Percentiles rank a stretch among this genome's conserved stretches.
phyloP scores from a whole-genome alignment of 1,284 basidiomycete genomes.

The Tilletia setariae region DNA sequence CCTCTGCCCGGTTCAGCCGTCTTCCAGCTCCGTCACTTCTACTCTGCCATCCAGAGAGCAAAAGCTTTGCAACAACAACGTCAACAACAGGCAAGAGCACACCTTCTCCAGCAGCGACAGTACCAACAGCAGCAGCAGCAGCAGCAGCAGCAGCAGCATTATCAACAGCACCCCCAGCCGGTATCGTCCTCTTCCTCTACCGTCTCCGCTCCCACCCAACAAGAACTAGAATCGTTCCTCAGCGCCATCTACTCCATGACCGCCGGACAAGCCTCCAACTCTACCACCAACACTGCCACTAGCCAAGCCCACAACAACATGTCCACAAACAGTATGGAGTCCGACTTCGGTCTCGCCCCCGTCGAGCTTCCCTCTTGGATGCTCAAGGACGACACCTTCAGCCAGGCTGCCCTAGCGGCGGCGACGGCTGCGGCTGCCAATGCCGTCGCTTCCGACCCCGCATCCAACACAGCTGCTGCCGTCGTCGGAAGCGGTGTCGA shows the following conservation, averaged over 20 bases:
- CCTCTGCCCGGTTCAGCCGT: background rate
- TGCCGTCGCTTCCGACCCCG: background rate
- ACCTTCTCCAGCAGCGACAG: slow-evolving; percentile 10
- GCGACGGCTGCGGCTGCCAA: background rate
- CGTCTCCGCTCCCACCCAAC: slow-evolving; percentile 1
- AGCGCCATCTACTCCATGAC: slow-evolving; percentile 2
- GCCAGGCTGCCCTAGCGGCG: background rate
- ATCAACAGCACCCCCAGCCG: background rate
- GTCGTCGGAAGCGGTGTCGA: background rate
- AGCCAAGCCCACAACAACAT: background rate
- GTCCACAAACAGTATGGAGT: background rate
- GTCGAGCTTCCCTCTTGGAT: slow-evolving; percentile 15
- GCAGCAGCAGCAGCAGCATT: background rate
- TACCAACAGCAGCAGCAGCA: background rate
- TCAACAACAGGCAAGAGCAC: background rate
- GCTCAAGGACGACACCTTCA: slow-evolving; percentile 7
- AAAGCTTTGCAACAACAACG: background rate
- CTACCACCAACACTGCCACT: background rate
- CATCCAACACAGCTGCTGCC: background rate
- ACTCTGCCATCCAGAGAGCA: slow-evolving; percentile 14
- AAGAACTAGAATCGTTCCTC: slow-evolving; percentile 11
- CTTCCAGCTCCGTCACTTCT: slow-evolving; percentile 14
- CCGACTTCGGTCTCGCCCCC: slow-evolving; percentile 14
- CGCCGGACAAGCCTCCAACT: background rate
- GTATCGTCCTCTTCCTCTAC: background rate